Evolutionary conservation across 2,329 filamentous ascomycete species (phyloP).

Genomic region (Cordyceps javanica): DNA sequence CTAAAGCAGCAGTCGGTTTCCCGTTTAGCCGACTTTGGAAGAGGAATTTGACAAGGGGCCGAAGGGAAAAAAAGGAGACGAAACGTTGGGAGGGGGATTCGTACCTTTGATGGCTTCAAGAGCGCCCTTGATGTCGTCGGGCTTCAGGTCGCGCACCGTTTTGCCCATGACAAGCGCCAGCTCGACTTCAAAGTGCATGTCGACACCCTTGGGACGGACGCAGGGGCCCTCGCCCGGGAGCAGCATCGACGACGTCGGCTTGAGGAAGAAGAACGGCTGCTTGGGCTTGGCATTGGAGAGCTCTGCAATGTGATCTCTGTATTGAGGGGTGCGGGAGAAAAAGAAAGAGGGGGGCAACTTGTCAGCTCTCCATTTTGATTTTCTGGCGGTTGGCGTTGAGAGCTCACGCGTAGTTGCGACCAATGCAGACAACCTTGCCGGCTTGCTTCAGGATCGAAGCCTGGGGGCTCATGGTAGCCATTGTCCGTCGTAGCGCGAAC

Average conservation of each 20-base stretch:
- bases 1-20: no score
- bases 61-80: not conserved
- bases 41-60: not conserved
- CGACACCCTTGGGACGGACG: conserved; percentile 74
- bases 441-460: conserved; percentile 47
- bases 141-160: conserved; percentile 66
- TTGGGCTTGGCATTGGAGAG: conserved; percentile 82
- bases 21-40: no score
- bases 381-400: conserved; percentile 15
- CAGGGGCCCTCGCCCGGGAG: conserved; percentile 72
- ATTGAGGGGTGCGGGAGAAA: no score
- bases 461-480: conserved; percentile 34
- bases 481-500: conserved; percentile 31
- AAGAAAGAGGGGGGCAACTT: not conserved
- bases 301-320: conserved; percentile 86
- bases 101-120: conserved; percentile 75
- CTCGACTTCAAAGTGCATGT: conserved; percentile 92
- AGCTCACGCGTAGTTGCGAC: conserved; percentile 87
- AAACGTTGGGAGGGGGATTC: conserved; percentile 18
- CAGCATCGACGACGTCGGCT: conserved; percentile 82
- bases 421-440: conserved; percentile 84
- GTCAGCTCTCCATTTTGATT: conserved; percentile 20
- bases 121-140: conserved; percentile 67
- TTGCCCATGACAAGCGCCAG: conserved; percentile 85
- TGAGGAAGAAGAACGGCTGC: conserved; percentile 98